phyloP scores from a whole-genome alignment of 306 rosid genomes.

The Vigna reflexopilosa region DNA sequence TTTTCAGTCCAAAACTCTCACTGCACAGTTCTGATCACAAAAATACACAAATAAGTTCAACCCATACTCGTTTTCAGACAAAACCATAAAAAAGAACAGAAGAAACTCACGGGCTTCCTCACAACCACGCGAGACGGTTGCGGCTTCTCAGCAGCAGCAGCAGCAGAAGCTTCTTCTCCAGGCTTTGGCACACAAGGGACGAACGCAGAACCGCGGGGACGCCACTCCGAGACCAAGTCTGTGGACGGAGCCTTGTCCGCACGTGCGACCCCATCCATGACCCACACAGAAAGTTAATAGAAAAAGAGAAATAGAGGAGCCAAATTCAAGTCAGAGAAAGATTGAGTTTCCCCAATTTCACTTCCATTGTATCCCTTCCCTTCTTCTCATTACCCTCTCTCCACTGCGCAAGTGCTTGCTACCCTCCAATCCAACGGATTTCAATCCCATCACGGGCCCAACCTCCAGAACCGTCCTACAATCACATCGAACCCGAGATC shows the following conservation, averaged over 20 bases:
- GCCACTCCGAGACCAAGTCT: slow-evolving; percentile 55
- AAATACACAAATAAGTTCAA: slow-evolving; percentile 21
- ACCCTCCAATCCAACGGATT: slow-evolving; percentile 67
- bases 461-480: slow-evolving; percentile 37
- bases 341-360: slow-evolving; percentile 54
- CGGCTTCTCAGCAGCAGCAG: slow-evolving; percentile 52
- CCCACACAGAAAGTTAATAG: slow-evolving; percentile 35
- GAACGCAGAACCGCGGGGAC: slow-evolving; percentile 66
- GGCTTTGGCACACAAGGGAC: slow-evolving; percentile 55
- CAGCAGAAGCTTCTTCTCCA: slow-evolving; percentile 6
- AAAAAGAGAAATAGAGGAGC: slow-evolving; percentile 23
- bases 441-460: slow-evolving; percentile 71
- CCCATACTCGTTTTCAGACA: not conserved
- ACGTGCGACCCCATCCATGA: slow-evolving; percentile 78
- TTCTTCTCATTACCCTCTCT: slow-evolving; percentile 32
- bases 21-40: slow-evolving; percentile 11
- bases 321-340: slow-evolving; percentile 53
- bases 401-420: slow-evolving; percentile 29
- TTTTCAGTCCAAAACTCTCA: slow-evolving; percentile 24
- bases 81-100: not conserved
- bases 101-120: slow-evolving; percentile 73
- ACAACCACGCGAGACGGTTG: slow-evolving; percentile 60
- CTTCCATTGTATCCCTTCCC: slow-evolving; percentile 41
- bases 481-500: slow-evolving; percentile 43
- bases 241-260: slow-evolving; percentile 54